Percentiles rank a stretch among this genome's conserved stretches.
These are phyloP conservation scores for Aciculosporium take DNA, from an alignment of 2,329 filamentous ascomycete species.

Conservation along the genomic window DNA sequence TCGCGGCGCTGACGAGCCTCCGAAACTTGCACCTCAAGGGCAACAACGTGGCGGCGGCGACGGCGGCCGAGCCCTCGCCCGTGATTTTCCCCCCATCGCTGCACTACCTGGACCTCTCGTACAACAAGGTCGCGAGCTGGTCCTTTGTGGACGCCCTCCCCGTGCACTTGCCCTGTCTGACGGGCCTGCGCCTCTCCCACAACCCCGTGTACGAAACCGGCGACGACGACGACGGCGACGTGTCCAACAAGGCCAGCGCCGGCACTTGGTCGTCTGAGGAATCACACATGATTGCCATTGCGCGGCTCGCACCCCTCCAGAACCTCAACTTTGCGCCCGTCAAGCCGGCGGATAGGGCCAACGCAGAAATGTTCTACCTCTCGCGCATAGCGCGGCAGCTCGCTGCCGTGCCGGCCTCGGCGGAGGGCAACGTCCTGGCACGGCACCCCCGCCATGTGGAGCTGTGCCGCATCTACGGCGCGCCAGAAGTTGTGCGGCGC, in stretches of 20 bases:
- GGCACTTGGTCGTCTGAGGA: constrained; percentile 49
- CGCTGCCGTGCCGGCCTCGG: constrained; percentile 37
- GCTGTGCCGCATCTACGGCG: constrained; percentile 63
- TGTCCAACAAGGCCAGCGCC: background rate
- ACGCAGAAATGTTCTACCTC: constrained; percentile 90
- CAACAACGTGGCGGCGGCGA: constrained; percentile 45
- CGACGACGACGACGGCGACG: constrained; percentile 25
- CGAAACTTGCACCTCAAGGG: constrained; percentile 58
- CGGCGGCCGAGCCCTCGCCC: constrained; percentile 23
- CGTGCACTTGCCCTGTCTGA: constrained; percentile 55
- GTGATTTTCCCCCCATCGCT: constrained; percentile 40
- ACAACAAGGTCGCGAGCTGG: constrained; percentile 58
- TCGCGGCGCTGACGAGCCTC: constrained; percentile 37
- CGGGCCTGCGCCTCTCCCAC: constrained; percentile 62
- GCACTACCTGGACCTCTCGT: constrained; percentile 57
- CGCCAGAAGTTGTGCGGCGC: constrained; percentile 47
- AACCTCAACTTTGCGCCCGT: constrained; percentile 63
- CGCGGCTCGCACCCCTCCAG: constrained; percentile 53
- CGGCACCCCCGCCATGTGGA: constrained; percentile 58
- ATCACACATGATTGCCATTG: constrained; percentile 77
- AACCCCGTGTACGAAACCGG: constrained; percentile 66
- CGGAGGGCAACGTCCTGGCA: constrained; percentile 40
- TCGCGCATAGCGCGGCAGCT: constrained; percentile 69
- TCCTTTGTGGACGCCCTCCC: constrained; percentile 56
- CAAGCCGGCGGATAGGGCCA: constrained; percentile 57